phyloP scores from a whole-genome alignment of 768 basidiomycete genomes.

The Lactarius evosmus region DNA sequence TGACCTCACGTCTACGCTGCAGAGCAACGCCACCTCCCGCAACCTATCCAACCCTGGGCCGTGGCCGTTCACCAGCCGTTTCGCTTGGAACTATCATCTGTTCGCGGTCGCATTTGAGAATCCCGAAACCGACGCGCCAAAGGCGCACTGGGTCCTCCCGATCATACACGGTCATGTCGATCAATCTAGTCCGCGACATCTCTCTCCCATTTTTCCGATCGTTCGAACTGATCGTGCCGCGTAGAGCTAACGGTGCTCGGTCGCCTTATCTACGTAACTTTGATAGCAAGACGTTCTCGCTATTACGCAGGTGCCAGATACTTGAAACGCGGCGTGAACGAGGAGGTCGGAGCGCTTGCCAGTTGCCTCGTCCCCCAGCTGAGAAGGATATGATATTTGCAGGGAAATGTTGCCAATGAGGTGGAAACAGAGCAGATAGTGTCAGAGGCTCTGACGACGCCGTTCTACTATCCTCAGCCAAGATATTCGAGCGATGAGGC shows the following conservation, averaged over 20 bases:
- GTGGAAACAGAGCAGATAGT: slow-evolving; percentile 99
- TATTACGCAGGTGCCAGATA: slow-evolving; percentile 96
- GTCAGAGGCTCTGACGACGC: slow-evolving; percentile 82
- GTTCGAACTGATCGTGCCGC: slow-evolving; percentile 1
- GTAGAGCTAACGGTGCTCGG: slow-evolving; percentile 88
- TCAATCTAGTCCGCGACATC: slow-evolving; percentile 81
- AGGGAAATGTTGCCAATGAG: slow-evolving; percentile 99
- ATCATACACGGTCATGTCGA: slow-evolving; percentile 96
- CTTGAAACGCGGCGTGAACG: slow-evolving; percentile 90
- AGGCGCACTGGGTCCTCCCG: slow-evolving; percentile 83
- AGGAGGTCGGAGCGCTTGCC: slow-evolving; percentile 55
- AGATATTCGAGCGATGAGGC: slow-evolving; percentile 35
- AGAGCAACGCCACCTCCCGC: slow-evolving; percentile 77
- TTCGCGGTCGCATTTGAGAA: slow-evolving; percentile 63
- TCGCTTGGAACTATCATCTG: slow-evolving; percentile 94
- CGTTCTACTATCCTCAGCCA: slow-evolving; percentile 72
- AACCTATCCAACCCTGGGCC: slow-evolving; percentile 40
- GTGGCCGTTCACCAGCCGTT: slow-evolving; percentile 81
- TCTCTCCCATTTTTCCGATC: background rate
- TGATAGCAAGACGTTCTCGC: slow-evolving; percentile 92
- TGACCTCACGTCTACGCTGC: slow-evolving; percentile 93
- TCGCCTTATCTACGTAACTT: slow-evolving; percentile 84
- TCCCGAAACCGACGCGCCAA: slow-evolving; percentile 39
- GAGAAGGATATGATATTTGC: background rate
- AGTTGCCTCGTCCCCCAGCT: background rate